A percentile compares a stretch with the other conserved stretches of the same genome.
These are phyloP conservation scores for Vitrella brassicaformis DNA, from an alignment of 73 alveolate species.

Conservation along the genomic window DNA sequence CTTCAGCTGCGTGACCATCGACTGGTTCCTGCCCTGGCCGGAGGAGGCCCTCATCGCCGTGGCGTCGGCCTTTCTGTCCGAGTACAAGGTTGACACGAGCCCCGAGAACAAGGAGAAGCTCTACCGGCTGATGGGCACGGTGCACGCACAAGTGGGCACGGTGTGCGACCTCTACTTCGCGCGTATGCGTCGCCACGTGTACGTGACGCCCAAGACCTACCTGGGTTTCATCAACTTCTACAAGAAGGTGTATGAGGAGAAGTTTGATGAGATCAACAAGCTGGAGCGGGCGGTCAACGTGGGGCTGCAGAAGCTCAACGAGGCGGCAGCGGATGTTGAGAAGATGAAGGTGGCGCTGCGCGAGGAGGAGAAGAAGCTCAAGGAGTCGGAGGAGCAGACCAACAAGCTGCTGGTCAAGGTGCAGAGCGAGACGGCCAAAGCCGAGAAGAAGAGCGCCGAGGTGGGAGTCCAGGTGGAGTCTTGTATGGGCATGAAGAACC, in stretches of 20 bases:
- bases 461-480: constrained; percentile 84
- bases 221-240: constrained; percentile 93
- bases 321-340: constrained; percentile 76
- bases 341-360: constrained; percentile 81
- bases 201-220: constrained; percentile 99
- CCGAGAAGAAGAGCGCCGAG: constrained; percentile 92
- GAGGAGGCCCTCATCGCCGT: constrained; percentile 97
- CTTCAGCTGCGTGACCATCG: constrained; percentile 94
- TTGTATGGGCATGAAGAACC: constrained; percentile 83
- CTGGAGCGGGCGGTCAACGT: constrained; percentile 59
- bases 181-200: constrained; percentile 97
- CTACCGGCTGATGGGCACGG: constrained; percentile 94
- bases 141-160: constrained; percentile 84
- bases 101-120: constrained; percentile 76
- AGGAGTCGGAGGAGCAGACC: constrained; percentile 81
- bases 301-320: constrained; percentile 75
- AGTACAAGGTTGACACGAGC: constrained; percentile 69
- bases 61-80: constrained; percentile 75
- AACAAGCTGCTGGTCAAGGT: constrained; percentile 68
- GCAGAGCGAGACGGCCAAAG: constrained; percentile 86
- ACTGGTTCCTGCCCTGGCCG: constrained; percentile 99
- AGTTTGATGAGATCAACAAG: constrained; percentile 73
- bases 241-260: constrained; percentile 84
- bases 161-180: constrained; percentile 89
- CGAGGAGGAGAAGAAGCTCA: constrained; percentile 76